Conservation (phyloP, 2,329 filamentous ascomycete species). For the Ilyonectria sp. region DNA sequence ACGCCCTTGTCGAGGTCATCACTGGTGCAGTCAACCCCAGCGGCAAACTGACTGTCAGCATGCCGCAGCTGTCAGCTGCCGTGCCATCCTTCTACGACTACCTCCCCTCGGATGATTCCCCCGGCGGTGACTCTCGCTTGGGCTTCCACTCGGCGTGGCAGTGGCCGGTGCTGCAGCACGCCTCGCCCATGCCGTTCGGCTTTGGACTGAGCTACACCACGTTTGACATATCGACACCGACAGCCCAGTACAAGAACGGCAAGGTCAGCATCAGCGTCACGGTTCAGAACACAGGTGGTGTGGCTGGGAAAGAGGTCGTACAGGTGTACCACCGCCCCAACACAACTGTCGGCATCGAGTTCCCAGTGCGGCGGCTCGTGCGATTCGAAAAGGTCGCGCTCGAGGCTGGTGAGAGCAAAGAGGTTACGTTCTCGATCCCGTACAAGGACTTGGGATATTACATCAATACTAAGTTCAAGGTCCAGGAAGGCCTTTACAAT, state of each 20-base stretch:
- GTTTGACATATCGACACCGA: constrained; percentile 66
- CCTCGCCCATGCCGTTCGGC: constrained; percentile 61
- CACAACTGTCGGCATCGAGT: constrained; percentile 62
- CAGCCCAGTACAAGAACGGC: constrained; percentile 51
- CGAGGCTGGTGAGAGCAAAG: constrained; percentile 64
- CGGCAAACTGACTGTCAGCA: constrained; percentile 58
- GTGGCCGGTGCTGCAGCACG: constrained; percentile 45
- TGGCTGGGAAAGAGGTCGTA: constrained; percentile 65
- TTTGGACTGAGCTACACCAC: constrained; percentile 77
- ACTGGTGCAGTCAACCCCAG: constrained; percentile 74
- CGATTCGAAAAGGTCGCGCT: constrained; percentile 74
- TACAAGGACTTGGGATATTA: constrained; percentile 50
- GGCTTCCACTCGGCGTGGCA: constrained; percentile 65
- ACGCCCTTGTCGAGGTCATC: constrained; percentile 73
- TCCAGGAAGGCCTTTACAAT: constrained; percentile 46
- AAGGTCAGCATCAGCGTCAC: constrained; percentile 62
- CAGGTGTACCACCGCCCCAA: constrained; percentile 68
- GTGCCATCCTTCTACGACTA: constrained; percentile 77
- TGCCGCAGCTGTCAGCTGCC: constrained; percentile 62
- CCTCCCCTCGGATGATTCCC: constrained; percentile 72
- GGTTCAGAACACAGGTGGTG: constrained; percentile 70
- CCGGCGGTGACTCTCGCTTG: constrained; percentile 70
- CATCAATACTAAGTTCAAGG: constrained; percentile 43
- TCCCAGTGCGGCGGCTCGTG: constrained; percentile 71
- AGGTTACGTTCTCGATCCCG: constrained; percentile 51